phyloP scores from a whole-genome alignment of 495 filamentous ascomycete species.

The Geoglossum glabrum region DNA sequence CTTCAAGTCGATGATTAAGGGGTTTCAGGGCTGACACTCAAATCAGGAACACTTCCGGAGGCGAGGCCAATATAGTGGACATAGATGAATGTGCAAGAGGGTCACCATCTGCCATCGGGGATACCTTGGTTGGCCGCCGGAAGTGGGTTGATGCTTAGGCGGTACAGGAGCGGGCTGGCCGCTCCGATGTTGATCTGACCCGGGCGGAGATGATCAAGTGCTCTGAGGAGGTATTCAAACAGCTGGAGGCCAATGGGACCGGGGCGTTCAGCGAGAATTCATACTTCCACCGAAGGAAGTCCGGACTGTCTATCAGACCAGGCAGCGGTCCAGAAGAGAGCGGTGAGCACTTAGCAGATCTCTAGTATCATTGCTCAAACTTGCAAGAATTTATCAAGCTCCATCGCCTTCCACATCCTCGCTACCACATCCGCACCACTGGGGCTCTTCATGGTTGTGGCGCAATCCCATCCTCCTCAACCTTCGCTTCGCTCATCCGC shows the following conservation, averaged over 20 bases:
- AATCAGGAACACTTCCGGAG: not conserved
- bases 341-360: no score
- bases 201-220: no score
- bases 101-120: not conserved
- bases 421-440: conserved; percentile 14
- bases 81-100: not conserved
- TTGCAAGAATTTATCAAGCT: no score
- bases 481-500: conserved; percentile 8
- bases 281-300: no score
- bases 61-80: not conserved
- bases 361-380: no score
- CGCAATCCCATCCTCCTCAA: conserved; percentile 9
- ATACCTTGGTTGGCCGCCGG: not conserved
- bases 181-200: no score
- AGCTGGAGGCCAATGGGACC: no score
- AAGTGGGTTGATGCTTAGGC: not conserved
- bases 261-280: no score
- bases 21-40: not conserved
- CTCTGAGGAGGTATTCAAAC: no score
- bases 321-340: no score
- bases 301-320: no score
- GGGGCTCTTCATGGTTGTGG: conserved; percentile 11
- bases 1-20: not conserved
- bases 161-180: not conserved
- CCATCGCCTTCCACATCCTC: not conserved